A percentile compares a stretch with the other conserved stretches of the same genome.
Conservation (phyloP, 441 rosid species). For the Gossypium trilobum region DNA sequence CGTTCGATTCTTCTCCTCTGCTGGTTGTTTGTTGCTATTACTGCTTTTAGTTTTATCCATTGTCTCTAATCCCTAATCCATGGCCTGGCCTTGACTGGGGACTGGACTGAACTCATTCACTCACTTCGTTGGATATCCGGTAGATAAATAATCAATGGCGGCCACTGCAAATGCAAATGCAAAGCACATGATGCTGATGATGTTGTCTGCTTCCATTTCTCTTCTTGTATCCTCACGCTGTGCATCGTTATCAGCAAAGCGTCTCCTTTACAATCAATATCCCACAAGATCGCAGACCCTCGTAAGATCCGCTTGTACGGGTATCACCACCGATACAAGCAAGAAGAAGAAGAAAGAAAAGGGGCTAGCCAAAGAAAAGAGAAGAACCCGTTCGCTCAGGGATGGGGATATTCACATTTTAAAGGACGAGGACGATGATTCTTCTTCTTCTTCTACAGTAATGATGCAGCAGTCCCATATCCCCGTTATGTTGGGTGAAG, state of each 20-base stretch:
- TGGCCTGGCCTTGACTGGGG: not conserved
- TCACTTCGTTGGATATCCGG: not conserved
- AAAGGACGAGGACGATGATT: constrained; percentile 13
- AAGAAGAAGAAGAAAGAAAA: constrained; percentile 27
- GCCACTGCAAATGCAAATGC: not conserved
- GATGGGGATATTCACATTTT: constrained; percentile 30
- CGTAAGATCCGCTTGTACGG: not conserved
- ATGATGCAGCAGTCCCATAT: constrained; percentile 29
- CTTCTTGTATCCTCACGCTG: not conserved
- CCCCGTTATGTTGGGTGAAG: constrained; percentile 83
- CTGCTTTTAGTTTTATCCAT: not conserved
- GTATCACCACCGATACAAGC: constrained; percentile 9
- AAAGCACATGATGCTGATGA: not conserved
- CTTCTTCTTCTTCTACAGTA: not conserved
- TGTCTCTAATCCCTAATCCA: not conserved
- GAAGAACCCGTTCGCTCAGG: constrained; percentile 72
- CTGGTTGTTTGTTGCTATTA: not conserved
- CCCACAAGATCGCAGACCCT: not conserved
- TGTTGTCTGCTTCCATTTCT: not conserved
- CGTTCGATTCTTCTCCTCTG: not conserved
- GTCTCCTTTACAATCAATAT: not conserved
- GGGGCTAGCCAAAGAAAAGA: constrained; percentile 40
- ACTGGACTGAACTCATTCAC: not conserved
- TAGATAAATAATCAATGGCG: not conserved
- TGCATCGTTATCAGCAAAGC: not conserved